Percentiles rank a stretch among this genome's conserved stretches.
Conservation (phyloP, 768 basidiomycete genomes). For the Suillus paluster region DNA sequence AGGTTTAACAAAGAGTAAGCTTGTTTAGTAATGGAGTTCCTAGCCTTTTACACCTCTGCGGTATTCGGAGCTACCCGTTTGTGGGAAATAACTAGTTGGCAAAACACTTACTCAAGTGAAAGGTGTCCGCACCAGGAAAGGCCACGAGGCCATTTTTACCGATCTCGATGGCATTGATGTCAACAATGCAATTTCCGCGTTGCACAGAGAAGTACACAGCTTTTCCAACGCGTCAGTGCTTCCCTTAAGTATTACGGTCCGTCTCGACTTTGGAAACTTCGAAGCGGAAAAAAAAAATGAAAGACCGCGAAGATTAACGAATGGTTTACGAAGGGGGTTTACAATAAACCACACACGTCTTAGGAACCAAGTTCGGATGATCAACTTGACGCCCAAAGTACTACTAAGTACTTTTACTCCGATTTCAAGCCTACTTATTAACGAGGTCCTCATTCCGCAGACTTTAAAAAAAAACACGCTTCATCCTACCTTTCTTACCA, state of each 20-base stretch:
- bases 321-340: too few relatives aligned
- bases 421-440: conserved; percentile 40
- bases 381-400: conserved; percentile 26
- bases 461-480: conserved; percentile 37
- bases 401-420: conserved; percentile 13
- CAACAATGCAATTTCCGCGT: conserved; percentile 38
- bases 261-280: conserved; percentile 22
- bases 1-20: too few relatives aligned
- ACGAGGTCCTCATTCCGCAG: conserved; percentile 28
- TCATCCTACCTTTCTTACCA: conserved; percentile 40
- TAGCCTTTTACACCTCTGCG: too few relatives aligned
- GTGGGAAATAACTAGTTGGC: conserved; percentile 20
- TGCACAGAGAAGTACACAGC: conserved; percentile 26
- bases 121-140: conserved; percentile 17
- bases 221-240: conserved; percentile 15
- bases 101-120: conserved; percentile 19
- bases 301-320: conserved; percentile 37
- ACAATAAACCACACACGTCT: conserved; percentile 14
- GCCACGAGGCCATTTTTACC: conserved; percentile 24
- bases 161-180: conserved; percentile 13
- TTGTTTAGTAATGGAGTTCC: too few relatives aligned
- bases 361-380: not conserved
- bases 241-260: conserved; percentile 17
- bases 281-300: conserved; percentile 17
- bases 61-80: conserved; percentile 17